Evolutionary conservation across 2,329 filamentous ascomycete species (phyloP), one percentile per base, ranked within the genome.

Genomic region (Paecilomyces variotii): DNA sequence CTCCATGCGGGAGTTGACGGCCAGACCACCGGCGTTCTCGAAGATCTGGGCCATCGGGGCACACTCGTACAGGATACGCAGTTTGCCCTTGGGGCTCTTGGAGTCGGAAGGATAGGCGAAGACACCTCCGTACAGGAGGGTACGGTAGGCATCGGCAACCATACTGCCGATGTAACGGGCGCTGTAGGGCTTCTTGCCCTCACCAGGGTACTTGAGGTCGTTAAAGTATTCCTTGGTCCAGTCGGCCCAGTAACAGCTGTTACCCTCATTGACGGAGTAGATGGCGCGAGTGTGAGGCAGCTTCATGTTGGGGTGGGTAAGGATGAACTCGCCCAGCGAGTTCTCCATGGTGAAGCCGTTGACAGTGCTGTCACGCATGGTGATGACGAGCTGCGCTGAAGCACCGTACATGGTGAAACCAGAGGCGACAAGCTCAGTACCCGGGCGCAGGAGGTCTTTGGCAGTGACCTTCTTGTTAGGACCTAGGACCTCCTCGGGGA

Each of bases 381-480:
- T 99, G 72, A 99, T 89, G 69, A 99, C 94, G 53, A 99, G 83
- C 80, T 97, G 93, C 3, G 94, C 87, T 2, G 92, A 97, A 66
- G 94, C 94, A 71, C 94, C 94, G 78, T 99, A 99, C 94, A 99
- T 99, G 77, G 94, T 99, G 83, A 99, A 99, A n/a, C 94, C 94
- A 25, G 90, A 87, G 35, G 94, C 93, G 24, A 97, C 84, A 65
- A 97, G 85, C 77, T 97, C 92, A 1, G 89, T 93, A 58, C 94
- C 94, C 0, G 94, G 89, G 76, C 87, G 87, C 60, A 97, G 84
- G 61, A 99, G 84, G 74, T 97, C 92, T 70, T 95, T 65, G 35
- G 71, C 70, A 14, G 70, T 69, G 56, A 78, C 91, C 67, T 89
- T 87, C 60, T 83, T 87, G 64, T 69, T 67, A 34, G 70, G 63